These are phyloP conservation scores for Zalaria obscura DNA, from an alignment of 2,329 filamentous ascomycete genomes.

Conservation along the genomic window DNA sequence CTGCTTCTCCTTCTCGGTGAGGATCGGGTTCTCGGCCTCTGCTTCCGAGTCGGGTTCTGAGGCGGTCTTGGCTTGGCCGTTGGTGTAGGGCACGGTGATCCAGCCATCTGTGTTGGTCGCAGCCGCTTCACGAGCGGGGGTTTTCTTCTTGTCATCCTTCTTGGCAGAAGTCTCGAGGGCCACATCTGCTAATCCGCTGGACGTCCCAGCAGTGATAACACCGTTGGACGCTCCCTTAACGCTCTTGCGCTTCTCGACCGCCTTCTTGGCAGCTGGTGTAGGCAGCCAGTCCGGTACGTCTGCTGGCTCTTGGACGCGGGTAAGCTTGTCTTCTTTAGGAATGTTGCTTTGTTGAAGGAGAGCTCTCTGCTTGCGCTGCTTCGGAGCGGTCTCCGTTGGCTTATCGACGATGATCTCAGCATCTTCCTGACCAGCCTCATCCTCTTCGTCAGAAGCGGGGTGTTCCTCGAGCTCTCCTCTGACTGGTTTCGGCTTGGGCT, in stretches of 20 bases:
- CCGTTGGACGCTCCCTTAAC: background rate
- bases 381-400: conserved; percentile 6
- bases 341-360: conserved; percentile 13
- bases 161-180: conserved; percentile 9
- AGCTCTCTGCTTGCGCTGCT: conserved; percentile 8
- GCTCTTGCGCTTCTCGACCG: conserved; percentile 3
- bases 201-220: background rate
- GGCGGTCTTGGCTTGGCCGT: conserved; percentile 12
- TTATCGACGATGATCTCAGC: conserved; percentile 22
- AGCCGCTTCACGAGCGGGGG: conserved; percentile 9
- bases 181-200: conserved; percentile 4
- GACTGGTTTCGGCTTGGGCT: conserved; percentile 13
- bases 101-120: conserved; percentile 26
- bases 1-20: conserved; percentile 27
- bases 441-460: conserved; percentile 32
- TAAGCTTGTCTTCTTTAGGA: conserved; percentile 1
- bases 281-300: conserved; percentile 10
- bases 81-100: conserved; percentile 26
- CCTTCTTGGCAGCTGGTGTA: conserved; percentile 10
- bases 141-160: conserved; percentile 1
- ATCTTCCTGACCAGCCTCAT: conserved; percentile 11
- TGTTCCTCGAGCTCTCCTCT: conserved; percentile 48
- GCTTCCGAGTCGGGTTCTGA: conserved; percentile 13
- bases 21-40: conserved; percentile 12
- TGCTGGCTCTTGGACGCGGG: background rate